Percentiles rank a stretch among this genome's conserved stretches.
Conservation (phyloP, 176 grass and related monocot species). For the Miscanthus lutarioriparius region DNA sequence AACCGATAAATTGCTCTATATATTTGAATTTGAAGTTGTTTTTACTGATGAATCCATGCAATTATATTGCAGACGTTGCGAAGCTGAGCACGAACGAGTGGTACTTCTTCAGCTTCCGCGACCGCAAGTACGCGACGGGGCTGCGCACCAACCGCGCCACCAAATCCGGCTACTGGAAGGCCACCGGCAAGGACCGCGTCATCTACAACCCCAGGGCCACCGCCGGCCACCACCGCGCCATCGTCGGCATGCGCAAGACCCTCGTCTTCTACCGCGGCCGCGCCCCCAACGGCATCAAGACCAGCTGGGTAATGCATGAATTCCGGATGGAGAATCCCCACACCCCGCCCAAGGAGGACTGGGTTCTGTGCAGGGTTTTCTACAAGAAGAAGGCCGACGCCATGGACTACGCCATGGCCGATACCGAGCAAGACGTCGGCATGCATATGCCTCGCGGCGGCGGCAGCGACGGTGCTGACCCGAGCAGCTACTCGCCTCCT, state of each 20-base stretch:
- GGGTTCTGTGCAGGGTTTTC: slow-evolving; percentile 77
- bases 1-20: not conserved
- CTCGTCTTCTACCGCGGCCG: slow-evolving; percentile 84
- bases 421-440: slow-evolving; percentile 25
- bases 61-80: slow-evolving; percentile 49
- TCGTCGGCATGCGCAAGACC: slow-evolving; percentile 86
- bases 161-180: slow-evolving; percentile 84
- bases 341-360: slow-evolving; percentile 74
- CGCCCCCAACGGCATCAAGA: slow-evolving; percentile 79
- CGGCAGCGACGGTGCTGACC: not conserved
- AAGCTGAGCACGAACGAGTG: slow-evolving; percentile 79
- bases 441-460: slow-evolving; percentile 13
- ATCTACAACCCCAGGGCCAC: slow-evolving; percentile 43
- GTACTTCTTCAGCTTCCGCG: slow-evolving; percentile 93
- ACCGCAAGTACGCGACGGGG: slow-evolving; percentile 85
- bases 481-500: slow-evolving; percentile 37
- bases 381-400: slow-evolving; percentile 62
- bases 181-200: slow-evolving; percentile 74
- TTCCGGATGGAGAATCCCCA: slow-evolving; percentile 68
- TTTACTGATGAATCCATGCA: not conserved
- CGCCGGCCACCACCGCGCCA: not conserved
- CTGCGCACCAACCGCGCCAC: slow-evolving; percentile 78
- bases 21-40: not conserved
- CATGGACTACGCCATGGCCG: slow-evolving; percentile 37
- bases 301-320: slow-evolving; percentile 84